phyloP scores from a whole-genome alignment of 495 filamentous ascomycete species.

The Pseudomonodictys pantanalensis region DNA sequence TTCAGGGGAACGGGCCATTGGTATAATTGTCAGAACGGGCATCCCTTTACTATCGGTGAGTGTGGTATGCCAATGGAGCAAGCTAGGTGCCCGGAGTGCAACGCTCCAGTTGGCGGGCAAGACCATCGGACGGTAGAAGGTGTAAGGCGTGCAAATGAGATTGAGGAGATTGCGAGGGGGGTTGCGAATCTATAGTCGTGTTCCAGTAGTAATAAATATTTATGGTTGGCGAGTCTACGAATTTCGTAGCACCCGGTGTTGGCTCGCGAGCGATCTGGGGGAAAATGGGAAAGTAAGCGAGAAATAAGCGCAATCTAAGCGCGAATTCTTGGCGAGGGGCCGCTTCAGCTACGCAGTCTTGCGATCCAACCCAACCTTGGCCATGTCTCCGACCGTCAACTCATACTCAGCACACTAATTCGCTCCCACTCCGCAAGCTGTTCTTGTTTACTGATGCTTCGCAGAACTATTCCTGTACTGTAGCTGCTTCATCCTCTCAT shows the following conservation, averaged over 20 bases:
- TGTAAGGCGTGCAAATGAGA: conserved; percentile 49
- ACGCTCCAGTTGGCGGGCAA: conserved; percentile 56
- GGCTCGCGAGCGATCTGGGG: too few relatives aligned
- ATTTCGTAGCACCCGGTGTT: too few relatives aligned
- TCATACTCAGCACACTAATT: neutral
- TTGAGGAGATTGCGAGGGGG: too few relatives aligned
- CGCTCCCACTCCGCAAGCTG: neutral
- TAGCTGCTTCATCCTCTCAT: neutral
- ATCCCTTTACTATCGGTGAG: too few relatives aligned
- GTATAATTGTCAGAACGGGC: too few relatives aligned
- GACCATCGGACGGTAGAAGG: conserved; percentile 52
- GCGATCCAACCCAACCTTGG: neutral
- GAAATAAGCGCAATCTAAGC: too few relatives aligned
- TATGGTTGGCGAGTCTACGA: too few relatives aligned
- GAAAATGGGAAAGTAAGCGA: too few relatives aligned
- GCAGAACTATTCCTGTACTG: neutral
- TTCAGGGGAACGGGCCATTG: conserved; percentile 32
- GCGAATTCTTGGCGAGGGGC: neutral
- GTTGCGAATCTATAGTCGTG: too few relatives aligned
- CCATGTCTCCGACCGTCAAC: neutral
- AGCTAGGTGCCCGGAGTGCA: conserved; percentile 64
- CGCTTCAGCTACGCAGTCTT: neutral
- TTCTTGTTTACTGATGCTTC: neutral
- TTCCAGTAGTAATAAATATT: too few relatives aligned
- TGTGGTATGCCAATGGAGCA: conserved; percentile 65